Percentiles rank a stretch among this genome's conserved stretches.
These are phyloP conservation scores for Toxoplasma gondii DNA, from an alignment of 169 alveolate genomes.

Conservation along the genomic window DNA sequence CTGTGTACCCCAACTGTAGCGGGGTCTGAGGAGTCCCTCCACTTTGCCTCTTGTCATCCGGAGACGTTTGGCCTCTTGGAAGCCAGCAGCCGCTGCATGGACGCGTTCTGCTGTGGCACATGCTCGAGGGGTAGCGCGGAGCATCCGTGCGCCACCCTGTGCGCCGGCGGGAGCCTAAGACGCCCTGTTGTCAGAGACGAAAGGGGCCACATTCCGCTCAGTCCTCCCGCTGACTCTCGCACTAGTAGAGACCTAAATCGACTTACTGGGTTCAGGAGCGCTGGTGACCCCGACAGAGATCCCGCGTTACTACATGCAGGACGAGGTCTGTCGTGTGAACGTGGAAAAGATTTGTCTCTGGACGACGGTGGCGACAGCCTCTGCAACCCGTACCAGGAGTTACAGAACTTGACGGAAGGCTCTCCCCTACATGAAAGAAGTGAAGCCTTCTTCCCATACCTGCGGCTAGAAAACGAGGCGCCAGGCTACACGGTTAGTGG, in stretches of 20 bases:
- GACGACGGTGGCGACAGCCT: constrained; percentile 29
- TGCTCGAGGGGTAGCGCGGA: background rate
- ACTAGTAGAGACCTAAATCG: background rate
- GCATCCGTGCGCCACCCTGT: background rate
- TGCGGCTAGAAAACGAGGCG: background rate
- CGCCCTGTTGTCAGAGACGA: background rate
- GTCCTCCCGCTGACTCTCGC: background rate
- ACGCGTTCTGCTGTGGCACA: background rate
- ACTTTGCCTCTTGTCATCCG: background rate
- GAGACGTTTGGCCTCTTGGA: background rate
- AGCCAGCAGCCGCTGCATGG: background rate
- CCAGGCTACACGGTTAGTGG: background rate
- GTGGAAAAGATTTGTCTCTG: background rate
- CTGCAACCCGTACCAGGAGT: constrained; percentile 40
- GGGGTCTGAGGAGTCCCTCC: background rate
- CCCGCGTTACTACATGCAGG: background rate
- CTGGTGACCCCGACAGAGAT: background rate
- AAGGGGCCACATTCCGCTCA: background rate
- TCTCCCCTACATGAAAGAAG: background rate
- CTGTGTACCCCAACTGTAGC: constrained; percentile 25
- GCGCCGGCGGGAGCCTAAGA: background rate
- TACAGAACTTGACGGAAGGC: constrained; percentile 19
- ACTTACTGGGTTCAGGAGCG: background rate
- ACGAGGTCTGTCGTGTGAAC: background rate
- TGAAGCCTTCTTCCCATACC: background rate